Evolutionary conservation across 495 filamentous ascomycete genomes (phyloP).

Genomic region (Xylaria curta): DNA sequence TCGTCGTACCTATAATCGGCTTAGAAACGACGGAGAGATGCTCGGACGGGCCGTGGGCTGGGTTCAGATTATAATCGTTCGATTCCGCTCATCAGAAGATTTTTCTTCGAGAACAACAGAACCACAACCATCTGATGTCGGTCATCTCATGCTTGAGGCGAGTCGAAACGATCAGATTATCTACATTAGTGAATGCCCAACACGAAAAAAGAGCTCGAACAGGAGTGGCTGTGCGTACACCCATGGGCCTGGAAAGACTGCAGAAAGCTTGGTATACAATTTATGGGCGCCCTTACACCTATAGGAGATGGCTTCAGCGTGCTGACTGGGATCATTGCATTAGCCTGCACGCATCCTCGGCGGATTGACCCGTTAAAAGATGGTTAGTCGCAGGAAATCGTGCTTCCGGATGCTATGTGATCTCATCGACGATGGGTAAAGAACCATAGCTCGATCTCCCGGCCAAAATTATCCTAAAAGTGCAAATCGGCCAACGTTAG

Average conservation of each 20-base stretch:
- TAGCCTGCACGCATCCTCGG: background rate
- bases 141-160: constrained; percentile 22
- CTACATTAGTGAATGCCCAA: constrained; percentile 9
- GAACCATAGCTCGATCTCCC: background rate
- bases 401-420: background rate
- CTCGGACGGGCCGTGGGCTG: constrained; percentile 15
- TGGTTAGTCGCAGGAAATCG: constrained; percentile 8
- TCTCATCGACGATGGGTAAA: background rate
- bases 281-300: constrained; percentile 8
- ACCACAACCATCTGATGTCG: constrained; percentile 21
- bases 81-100: constrained; percentile 21
- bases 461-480: background rate
- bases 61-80: constrained; percentile 24
- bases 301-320: background rate
- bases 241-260: background rate
- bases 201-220: constrained; percentile 3
- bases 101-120: constrained; percentile 17
- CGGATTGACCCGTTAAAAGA: constrained; percentile 11
- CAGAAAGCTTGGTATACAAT: constrained; percentile 24
- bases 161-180: background rate
- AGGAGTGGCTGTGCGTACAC: background rate
- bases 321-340: constrained; percentile 21
- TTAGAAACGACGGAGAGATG: constrained; percentile 6
- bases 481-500: background rate
- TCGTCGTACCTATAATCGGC: constrained; percentile 11